These are phyloP conservation scores for Podosphaera fusca DNA, from an alignment of 2,329 filamentous ascomycete genomes.

Conservation along the genomic window DNA sequence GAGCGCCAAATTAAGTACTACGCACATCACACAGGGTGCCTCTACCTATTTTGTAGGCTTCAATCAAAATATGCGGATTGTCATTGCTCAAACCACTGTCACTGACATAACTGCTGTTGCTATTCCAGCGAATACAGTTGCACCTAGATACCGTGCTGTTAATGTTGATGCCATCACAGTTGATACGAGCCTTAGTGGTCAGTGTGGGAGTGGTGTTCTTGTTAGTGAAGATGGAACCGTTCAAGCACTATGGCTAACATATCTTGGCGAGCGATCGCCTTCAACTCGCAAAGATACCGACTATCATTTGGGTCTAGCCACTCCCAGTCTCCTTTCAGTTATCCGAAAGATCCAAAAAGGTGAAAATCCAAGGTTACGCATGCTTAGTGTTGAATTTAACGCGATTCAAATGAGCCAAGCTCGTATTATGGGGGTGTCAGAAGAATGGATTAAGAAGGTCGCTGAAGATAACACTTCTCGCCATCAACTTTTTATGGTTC, in stretches of 20 bases:
- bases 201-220: constrained; percentile 85
- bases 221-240: constrained; percentile 78
- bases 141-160: constrained; percentile 79
- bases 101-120: constrained; percentile 95
- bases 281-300: constrained; percentile 75
- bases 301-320: constrained; percentile 73
- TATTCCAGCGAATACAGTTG: constrained; percentile 79
- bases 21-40: constrained; percentile 74
- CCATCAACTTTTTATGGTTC: constrained; percentile 95
- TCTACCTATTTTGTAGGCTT: constrained; percentile 96
- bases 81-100: constrained; percentile 80
- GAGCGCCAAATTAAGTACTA: constrained; percentile 60
- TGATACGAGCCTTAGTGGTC: constrained; percentile 72
- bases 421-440: constrained; percentile 86
- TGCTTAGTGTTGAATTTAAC: constrained; percentile 83
- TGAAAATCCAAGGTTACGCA: constrained; percentile 57
- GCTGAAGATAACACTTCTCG: constrained; percentile 71
- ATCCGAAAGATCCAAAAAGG: constrained; percentile 66
- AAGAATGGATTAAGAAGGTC: constrained; percentile 86
- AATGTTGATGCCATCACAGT: constrained; percentile 95
- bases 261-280: constrained; percentile 68
- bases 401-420: constrained; percentile 94
- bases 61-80: constrained; percentile 83
- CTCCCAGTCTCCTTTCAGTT: constrained; percentile 73
- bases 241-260: constrained; percentile 89